These are phyloP conservation scores for Apophysomyces trapeziformis DNA, from an alignment of 371 early-diverging fungal species.

Conservation along the genomic window DNA sequence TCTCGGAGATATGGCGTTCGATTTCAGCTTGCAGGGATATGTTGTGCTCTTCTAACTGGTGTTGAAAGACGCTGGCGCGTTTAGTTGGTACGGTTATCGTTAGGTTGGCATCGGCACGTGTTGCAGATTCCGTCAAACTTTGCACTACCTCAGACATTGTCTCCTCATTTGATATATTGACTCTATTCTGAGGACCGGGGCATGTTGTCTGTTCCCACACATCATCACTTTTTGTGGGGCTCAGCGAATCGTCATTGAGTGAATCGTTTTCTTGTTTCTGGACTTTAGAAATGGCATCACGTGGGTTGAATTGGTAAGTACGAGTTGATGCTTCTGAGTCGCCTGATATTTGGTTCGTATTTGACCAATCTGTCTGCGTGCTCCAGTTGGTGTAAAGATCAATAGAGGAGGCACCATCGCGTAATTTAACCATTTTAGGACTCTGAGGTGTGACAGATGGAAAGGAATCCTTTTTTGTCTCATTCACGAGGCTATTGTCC, in stretches of 20 bases:
- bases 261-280: not conserved
- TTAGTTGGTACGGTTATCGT: not conserved
- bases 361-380: too few species aligned
- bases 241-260: too few species aligned
- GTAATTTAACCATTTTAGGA: conserved; percentile 8
- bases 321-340: not conserved
- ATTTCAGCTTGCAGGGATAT: not conserved
- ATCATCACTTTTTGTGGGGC: too few species aligned
- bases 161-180: not conserved
- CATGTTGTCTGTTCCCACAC: too few species aligned
- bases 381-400: not conserved
- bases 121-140: not conserved
- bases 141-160: conserved; percentile 1
- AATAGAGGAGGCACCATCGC: not conserved
- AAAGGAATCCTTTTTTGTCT: conserved; percentile 5
- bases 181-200: too few species aligned
- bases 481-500: conserved; percentile 4
- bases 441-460: conserved; percentile 1
- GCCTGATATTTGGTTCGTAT: not conserved
- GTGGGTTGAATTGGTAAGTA: not conserved
- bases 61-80: not conserved
- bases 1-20: not conserved
- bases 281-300: not conserved
- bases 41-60: not conserved
- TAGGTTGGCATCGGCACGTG: conserved; percentile 9